phyloP scores from a whole-genome alignment of 75 land plant species.

The Pseudotsuga menziesii region DNA sequence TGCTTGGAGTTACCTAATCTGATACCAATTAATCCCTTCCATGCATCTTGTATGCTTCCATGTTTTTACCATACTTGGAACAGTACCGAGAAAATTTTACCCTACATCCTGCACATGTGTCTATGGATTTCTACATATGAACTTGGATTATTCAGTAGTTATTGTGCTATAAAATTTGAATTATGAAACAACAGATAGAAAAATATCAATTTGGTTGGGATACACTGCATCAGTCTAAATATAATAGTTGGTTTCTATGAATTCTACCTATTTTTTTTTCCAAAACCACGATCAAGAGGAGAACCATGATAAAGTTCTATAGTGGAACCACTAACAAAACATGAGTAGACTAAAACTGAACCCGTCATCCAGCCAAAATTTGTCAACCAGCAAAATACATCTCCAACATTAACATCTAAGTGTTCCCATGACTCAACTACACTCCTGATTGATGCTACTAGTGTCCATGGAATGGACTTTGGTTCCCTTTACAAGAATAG shows the following conservation, averaged over 20 bases:
- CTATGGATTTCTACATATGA: background rate
- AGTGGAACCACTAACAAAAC: conserved; percentile 68
- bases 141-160: background rate
- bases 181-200: background rate
- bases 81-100: conserved; percentile 78
- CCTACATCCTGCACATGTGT: conserved; percentile 66
- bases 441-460: conserved; percentile 62
- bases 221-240: background rate
- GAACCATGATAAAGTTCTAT: conserved; percentile 88
- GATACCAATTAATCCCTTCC: conserved; percentile 81
- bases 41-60: conserved; percentile 77
- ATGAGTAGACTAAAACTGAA: conserved; percentile 49
- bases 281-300: conserved; percentile 78
- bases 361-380: conserved; percentile 98
- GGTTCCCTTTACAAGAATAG: conserved; percentile 59
- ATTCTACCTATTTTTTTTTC: conserved; percentile 78
- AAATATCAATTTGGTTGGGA: background rate
- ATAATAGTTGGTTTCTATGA: too few relatives aligned
- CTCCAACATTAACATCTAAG: conserved; percentile 53
- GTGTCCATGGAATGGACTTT: conserved; percentile 95
- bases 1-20: conserved; percentile 45
- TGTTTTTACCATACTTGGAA: conserved; percentile 88
- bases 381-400: conserved; percentile 80
- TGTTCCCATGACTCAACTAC: conserved; percentile 87
- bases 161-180: background rate